Conservation (phyloP, 2,329 filamentous ascomycete genomes). For the Cordyceps cateniannulata region DNA sequence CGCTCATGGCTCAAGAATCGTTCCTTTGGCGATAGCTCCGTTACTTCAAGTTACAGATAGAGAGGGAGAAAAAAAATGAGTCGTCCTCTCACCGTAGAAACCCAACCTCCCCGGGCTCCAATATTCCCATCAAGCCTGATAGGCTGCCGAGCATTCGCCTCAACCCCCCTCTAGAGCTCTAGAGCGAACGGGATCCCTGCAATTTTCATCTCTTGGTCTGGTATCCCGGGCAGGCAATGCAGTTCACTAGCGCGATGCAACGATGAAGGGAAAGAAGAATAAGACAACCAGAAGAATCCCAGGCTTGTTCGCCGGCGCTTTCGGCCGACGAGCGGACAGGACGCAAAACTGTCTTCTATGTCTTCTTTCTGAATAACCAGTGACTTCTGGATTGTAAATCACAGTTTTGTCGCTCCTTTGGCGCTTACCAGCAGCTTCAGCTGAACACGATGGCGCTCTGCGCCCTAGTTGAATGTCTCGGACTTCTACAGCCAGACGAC, state of each 20-base stretch:
- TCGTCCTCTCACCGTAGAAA: background rate
- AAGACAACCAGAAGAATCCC: background rate
- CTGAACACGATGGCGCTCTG: background rate
- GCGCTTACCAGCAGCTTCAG: background rate
- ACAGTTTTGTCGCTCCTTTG: background rate
- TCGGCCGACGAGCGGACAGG: background rate
- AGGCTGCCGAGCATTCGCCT: background rate
- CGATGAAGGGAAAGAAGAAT: background rate
- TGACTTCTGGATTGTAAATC: too few species aligned
- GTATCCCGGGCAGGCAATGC: background rate
- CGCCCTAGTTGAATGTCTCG: background rate
- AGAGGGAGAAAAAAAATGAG: background rate
- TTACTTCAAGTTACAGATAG: background rate
- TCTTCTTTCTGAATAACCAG: background rate
- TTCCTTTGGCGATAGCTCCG: background rate
- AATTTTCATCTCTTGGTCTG: background rate
- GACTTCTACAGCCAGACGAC: background rate
- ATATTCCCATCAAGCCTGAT: constrained; percentile 7
- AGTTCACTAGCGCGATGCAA: background rate
- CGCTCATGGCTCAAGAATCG: background rate
- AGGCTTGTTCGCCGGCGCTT: background rate
- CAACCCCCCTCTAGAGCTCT: background rate
- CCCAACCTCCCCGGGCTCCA: constrained; percentile 3
- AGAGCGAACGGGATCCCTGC: constrained; percentile 2
- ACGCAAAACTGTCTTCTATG: background rate